Conservation (phyloP, 257 asterid species). For the Cynanchum wilfordii region DNA sequence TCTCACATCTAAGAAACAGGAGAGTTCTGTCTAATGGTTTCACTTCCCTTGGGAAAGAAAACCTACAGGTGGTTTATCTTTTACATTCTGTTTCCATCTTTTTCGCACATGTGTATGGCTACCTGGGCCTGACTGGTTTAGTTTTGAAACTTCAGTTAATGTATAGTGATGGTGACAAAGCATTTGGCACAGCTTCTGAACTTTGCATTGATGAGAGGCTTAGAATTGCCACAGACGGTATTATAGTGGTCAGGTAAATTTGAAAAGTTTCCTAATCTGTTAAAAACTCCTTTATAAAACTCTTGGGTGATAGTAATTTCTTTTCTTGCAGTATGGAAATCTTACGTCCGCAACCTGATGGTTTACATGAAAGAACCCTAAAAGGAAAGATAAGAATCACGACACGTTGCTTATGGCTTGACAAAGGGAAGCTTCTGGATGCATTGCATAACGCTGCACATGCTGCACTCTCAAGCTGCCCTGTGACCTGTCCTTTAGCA, state of each 20-base stretch:
- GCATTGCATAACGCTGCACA: conserved; percentile 95
- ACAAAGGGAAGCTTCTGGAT: conserved; percentile 94
- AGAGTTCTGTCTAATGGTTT: conserved; percentile 92
- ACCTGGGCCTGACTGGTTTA: conserved; percentile 16
- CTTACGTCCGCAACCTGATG: conserved; percentile 64
- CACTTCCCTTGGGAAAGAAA: conserved; percentile 80
- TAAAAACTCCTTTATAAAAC: conserved; percentile 18
- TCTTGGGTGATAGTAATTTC: conserved; percentile 15
- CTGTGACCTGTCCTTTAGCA: conserved; percentile 65
- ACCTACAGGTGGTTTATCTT: conserved; percentile 60
- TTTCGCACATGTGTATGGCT: neutral
- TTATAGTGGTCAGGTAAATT: conserved; percentile 75
- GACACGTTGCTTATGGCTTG: conserved; percentile 98
- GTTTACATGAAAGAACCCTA: conserved; percentile 43
- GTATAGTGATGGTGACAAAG: conserved; percentile 99
- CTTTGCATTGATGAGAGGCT: conserved; percentile 87
- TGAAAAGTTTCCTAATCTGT: conserved; percentile 4
- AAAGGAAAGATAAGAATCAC: conserved; percentile 95
- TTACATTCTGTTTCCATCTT: conserved; percentile 16
- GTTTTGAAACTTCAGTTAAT: conserved; percentile 59
- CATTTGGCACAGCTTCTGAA: conserved; percentile 91
- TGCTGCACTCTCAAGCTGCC: conserved; percentile 92
- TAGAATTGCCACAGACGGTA: conserved; percentile 92
- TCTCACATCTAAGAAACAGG: conserved; percentile 90
- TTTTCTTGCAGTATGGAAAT: conserved; percentile 79